Evolutionary conservation across 208 protist species (phyloP), one percentile per base, ranked within the genome.

Genomic region (Trypanosoma theileri): DNA sequence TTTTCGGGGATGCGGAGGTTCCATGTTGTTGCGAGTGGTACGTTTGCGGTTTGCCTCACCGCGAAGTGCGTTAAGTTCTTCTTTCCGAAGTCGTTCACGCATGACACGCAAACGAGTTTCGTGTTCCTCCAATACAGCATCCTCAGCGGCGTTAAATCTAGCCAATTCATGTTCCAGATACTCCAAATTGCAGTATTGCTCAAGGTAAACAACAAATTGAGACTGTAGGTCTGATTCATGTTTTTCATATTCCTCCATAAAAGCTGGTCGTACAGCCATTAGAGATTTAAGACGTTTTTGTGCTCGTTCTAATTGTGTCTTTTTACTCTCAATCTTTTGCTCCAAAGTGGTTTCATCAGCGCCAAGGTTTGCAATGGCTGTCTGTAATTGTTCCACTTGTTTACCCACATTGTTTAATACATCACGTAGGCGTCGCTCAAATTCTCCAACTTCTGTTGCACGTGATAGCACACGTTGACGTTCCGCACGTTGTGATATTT

Each of bases 281-380:
- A 97, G 84, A 28, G 82, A 89, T 40, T 82, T 84, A 63, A 97
- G 81, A 50, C 95, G 84, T 74, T 98, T 98, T 75, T 97, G 86
- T 13, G 85, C 81, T 8, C 95, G 81, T 71, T 98, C 96, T 21
- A 98, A 75, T 69, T 98, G 93, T 0, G 84, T 78, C 55, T 93
- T 91, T 77, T 98, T 98, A 80, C 95, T 98, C 81, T 98, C 96
- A 63, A 98, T 97, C 81, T 98, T 98, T 55, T 92, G 88, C 81
- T 97, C 86, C 10, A 98, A 74, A 57, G 92, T 97, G 45, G 82
- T 92, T 77, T 98, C 92, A 66, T 98, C 95, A 2, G 85, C 81
- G 44, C 56, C 77, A 48, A 98, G 85, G 54, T 93, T 93, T 9
- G 85, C 75, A 56, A 96, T 95, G 48, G 80, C 84, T 57, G 95